Evolutionary conservation across 805 yeast species (phyloP).

Genomic region (Monosporozyma aquatica): DNA sequence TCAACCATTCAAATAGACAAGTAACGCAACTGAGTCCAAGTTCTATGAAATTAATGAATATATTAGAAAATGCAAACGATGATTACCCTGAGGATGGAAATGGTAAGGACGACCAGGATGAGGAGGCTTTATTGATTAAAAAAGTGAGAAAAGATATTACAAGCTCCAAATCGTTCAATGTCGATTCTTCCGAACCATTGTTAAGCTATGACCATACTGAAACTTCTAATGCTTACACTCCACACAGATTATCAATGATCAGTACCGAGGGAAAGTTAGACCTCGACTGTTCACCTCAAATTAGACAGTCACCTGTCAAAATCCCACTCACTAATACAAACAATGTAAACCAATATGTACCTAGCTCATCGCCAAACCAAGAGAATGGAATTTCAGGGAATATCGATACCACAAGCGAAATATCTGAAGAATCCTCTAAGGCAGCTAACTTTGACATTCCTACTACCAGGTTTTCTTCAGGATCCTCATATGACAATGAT

Average conservation of each 20-base stretch:
- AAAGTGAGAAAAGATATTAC: constrained; percentile 3
- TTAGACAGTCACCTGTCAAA: constrained; percentile 19
- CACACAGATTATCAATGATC: neutral
- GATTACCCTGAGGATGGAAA: neutral
- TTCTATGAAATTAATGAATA: neutral
- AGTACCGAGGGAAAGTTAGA: neutral
- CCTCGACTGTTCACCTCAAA: constrained; percentile 9
- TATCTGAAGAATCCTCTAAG: neutral
- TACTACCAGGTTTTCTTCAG: constrained; percentile 19
- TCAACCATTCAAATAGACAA: neutral
- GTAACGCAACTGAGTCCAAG: neutral
- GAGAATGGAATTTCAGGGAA: neutral
- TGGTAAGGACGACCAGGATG: constrained; percentile 3
- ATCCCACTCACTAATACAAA: constrained; percentile 23
- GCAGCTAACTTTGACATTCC: constrained; percentile 3
- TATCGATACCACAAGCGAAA: neutral
- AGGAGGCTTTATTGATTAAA: neutral
- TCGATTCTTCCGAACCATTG: constrained; percentile 21
- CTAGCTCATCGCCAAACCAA: neutral
- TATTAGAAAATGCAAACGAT: neutral
- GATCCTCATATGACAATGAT: constrained; percentile 20
- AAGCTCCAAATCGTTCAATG: constrained; percentile 8
- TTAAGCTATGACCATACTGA: constrained; percentile 8
- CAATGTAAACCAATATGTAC: constrained; percentile 17
- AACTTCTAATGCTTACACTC: constrained; percentile 3